Evolutionary conservation across 306 rosid species (phyloP), one percentile per base, ranked within the genome.

Genomic region (Malus fusca): DNA sequence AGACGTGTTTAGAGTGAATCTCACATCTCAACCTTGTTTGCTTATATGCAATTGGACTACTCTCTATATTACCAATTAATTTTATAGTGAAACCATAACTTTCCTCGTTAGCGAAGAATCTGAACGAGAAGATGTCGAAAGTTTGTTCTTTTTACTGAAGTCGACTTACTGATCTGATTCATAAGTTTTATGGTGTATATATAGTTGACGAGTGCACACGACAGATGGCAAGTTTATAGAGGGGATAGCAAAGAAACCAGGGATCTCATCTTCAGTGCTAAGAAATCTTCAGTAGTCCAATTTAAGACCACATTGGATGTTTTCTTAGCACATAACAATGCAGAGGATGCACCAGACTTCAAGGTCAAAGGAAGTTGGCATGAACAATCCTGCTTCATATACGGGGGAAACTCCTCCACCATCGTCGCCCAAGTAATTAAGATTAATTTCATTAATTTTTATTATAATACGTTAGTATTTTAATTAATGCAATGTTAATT

Each of bases 341-440:
- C 5, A 21, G 85, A 88, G 62, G 15, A 85, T 26, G 82, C 76
- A 43, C 85, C 86, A 81, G 93, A 88, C 69, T 88, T 77, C 76
- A 83, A 75, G 82, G 75, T 88, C 52, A 85, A 87, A 83, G 89
- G 89, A 46, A 87, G 83, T 44, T 87, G 90, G 90, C 13, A 56
- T 0, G 88, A 85, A 26, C 84, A 82, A 48, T 89, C 90, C 22
- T 89, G 89, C 19, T 35, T 12, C 43, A 66, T 89, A 58, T 83
- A 89, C 75, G 93, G 89, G 1, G 90, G 89, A 33, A 85, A 85
- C 74, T 83, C 89, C 31, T 40, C 74, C 84, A 81, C 31, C 72
- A 77, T 87, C 13, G 83, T 84, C 18, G 88, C 90, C 11, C 79
- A 86, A 82, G 90, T 42, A 42, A 42, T 42, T 85, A 73, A 66